These are phyloP conservation scores for Leptographium lundbergii DNA, from an alignment of 2,329 filamentous ascomycete genomes.

Conservation along the genomic window DNA sequence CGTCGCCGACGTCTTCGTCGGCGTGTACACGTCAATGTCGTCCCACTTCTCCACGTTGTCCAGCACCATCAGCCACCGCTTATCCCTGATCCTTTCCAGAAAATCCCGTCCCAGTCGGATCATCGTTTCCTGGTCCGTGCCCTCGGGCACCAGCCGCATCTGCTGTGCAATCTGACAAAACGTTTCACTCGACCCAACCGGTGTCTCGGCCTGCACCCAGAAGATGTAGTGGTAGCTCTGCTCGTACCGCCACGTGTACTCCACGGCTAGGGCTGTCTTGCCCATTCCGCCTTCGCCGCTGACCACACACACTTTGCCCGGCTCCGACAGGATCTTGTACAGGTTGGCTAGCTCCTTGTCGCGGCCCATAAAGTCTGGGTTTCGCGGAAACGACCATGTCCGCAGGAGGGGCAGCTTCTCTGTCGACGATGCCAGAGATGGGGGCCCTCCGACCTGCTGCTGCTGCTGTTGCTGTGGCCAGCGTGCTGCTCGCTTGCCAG, in stretches of 20 bases:
- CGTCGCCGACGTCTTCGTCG: slow-evolving; percentile 8
- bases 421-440: slow-evolving; percentile 3
- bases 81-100: slow-evolving; percentile 6
- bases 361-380: slow-evolving; percentile 10
- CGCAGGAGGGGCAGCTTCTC: slow-evolving; percentile 9
- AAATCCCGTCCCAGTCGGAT: slow-evolving; percentile 9
- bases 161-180: slow-evolving; percentile 11
- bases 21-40: slow-evolving; percentile 10
- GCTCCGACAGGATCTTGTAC: slow-evolving; percentile 12
- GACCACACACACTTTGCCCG: slow-evolving; percentile 10
- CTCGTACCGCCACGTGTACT: slow-evolving; percentile 14
- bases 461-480: neutral
- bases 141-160: slow-evolving; percentile 7
- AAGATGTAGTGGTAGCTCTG: slow-evolving; percentile 15
- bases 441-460: neutral
- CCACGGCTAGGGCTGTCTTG: slow-evolving; percentile 15
- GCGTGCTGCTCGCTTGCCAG: neutral
- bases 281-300: slow-evolving; percentile 13
- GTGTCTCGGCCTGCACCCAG: slow-evolving; percentile 16
- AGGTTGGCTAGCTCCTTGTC: slow-evolving; percentile 10
- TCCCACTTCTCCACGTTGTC: slow-evolving; percentile 12
- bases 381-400: slow-evolving; percentile 6
- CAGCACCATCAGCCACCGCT: slow-evolving; percentile 12
- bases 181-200: slow-evolving; percentile 8
- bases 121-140: slow-evolving; percentile 10